A percentile compares a stretch with the other conserved stretches of the same genome.
These are phyloP conservation scores for Eutypella sp. DNA, from an alignment of 2,329 filamentous ascomycete species.

Conservation along the genomic window DNA sequence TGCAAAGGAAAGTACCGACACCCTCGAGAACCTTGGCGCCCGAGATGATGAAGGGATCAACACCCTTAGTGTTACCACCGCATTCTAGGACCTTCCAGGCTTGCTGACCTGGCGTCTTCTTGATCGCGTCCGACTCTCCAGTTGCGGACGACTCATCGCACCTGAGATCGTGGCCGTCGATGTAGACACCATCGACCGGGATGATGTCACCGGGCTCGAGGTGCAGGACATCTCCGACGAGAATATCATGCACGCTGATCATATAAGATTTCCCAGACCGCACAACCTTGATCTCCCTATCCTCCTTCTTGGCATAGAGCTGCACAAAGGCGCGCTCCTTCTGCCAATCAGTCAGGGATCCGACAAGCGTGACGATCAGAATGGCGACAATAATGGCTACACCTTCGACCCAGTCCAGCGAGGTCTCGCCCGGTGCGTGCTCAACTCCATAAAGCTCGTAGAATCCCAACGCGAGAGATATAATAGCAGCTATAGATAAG, in stretches of 20 bases:
- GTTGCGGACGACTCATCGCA: constrained; percentile 68
- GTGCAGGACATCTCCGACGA: constrained; percentile 62
- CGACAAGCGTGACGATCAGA: constrained; percentile 55
- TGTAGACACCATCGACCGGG: constrained; percentile 62
- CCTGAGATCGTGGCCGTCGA: constrained; percentile 58
- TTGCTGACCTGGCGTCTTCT: constrained; percentile 55
- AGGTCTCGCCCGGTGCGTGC: constrained; percentile 33
- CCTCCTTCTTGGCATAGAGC: constrained; percentile 54
- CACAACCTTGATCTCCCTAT: constrained; percentile 57
- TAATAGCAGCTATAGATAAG: constrained; percentile 60
- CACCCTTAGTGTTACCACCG: constrained; percentile 41
- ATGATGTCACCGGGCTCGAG: constrained; percentile 65
- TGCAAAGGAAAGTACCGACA: constrained; percentile 49
- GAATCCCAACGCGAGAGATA: constrained; percentile 64
- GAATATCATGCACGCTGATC: constrained; percentile 58
- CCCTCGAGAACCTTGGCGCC: constrained; percentile 52
- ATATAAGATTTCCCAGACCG: constrained; percentile 58
- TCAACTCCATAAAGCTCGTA: constrained; percentile 57
- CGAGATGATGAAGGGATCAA: constrained; percentile 61
- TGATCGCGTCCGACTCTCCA: constrained; percentile 65
- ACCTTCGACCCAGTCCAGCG: constrained; percentile 58
- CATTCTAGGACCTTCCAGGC: constrained; percentile 52
- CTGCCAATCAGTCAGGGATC: constrained; percentile 58
- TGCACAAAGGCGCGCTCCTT: constrained; percentile 57
- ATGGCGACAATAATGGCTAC: constrained; percentile 59